Evolutionary conservation across 805 yeast species (phyloP).

Genomic region (Sugiyamaella qingdaonensis): DNA sequence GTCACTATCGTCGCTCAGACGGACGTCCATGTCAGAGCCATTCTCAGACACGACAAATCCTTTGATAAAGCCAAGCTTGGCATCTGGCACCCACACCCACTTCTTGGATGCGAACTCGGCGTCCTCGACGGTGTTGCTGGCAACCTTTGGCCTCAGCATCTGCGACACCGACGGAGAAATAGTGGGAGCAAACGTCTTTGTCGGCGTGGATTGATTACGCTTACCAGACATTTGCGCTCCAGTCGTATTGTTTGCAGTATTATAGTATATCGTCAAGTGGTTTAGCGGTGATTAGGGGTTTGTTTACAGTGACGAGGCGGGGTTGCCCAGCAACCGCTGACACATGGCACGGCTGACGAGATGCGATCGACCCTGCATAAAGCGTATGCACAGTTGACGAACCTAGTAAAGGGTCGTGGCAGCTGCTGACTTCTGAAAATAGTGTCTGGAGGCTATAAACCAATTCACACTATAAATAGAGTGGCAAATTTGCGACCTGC

Average conservation of each 20-base stretch:
- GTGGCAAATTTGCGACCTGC: too few relatives aligned
- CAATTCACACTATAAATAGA: too few relatives aligned
- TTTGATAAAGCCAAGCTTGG: constrained; percentile 51
- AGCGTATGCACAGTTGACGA: too few relatives aligned
- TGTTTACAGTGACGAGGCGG: not conserved
- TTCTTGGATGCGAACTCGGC: constrained; percentile 39
- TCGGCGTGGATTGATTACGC: not conserved
- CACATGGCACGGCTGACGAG: constrained; percentile 2
- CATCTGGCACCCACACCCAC: constrained; percentile 78
- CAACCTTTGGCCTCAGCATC: constrained; percentile 6
- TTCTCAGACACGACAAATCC: constrained; percentile 53
- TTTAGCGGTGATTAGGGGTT: not conserved
- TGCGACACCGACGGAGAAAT: constrained; percentile 11
- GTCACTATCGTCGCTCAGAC: constrained; percentile 39
- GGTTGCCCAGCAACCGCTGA: not conserved
- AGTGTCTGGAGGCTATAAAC: too few relatives aligned
- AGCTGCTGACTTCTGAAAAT: too few relatives aligned
- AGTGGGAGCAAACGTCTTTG: not conserved
- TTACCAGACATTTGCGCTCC: not conserved
- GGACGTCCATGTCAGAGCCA: constrained; percentile 36
- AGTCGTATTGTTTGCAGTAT: not conserved
- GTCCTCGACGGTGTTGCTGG: constrained; percentile 18
- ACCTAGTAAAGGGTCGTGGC: too few relatives aligned
- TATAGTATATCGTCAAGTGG: not conserved
- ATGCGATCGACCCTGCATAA: not conserved